These are phyloP conservation scores for Podaxis sp. DNA, from an alignment of 768 basidiomycete species.

Conservation along the genomic window DNA sequence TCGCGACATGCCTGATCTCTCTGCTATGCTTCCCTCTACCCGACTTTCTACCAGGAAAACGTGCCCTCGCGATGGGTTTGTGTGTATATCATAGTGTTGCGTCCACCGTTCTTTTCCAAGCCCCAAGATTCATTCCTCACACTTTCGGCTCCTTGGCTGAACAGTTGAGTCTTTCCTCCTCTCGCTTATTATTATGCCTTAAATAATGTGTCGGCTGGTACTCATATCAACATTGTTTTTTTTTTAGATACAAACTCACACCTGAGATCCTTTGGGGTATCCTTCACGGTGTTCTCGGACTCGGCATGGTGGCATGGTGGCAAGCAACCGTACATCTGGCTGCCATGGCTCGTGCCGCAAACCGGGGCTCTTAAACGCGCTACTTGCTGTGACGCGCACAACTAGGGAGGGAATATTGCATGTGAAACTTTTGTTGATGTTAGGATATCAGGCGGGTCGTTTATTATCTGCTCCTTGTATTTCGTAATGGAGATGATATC, in stretches of 20 bases:
- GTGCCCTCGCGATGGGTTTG: constrained; percentile 74
- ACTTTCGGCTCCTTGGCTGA: constrained; percentile 63
- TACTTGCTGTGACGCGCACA: background rate
- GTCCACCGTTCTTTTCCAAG: constrained; percentile 72
- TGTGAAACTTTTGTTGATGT: background rate
- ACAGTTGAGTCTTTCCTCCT: constrained; percentile 40
- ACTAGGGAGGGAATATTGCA: background rate
- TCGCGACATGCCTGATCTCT: constrained; percentile 58
- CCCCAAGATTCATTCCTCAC: constrained; percentile 78
- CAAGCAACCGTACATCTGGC: constrained; percentile 64
- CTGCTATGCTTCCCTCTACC: constrained; percentile 71
- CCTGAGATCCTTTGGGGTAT: constrained; percentile 76
- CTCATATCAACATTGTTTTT: background rate
- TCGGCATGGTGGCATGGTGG: constrained; percentile 82
- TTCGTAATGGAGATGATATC: background rate
- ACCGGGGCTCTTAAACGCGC: background rate
- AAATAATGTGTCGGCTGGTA: background rate
- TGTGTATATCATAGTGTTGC: constrained; percentile 73
- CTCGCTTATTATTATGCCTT: background rate
- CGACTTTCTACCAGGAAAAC: constrained; percentile 84
- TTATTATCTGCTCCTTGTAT: background rate
- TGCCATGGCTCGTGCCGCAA: constrained; percentile 30
- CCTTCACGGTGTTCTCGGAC: constrained; percentile 66
- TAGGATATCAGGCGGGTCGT: background rate
- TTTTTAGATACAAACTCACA: constrained; percentile 54